A percentile compares a stretch with the other conserved stretches of the same genome.
phyloP scores from a whole-genome alignment of 2,329 filamentous ascomycete species.

The Elsinoe perseae region DNA sequence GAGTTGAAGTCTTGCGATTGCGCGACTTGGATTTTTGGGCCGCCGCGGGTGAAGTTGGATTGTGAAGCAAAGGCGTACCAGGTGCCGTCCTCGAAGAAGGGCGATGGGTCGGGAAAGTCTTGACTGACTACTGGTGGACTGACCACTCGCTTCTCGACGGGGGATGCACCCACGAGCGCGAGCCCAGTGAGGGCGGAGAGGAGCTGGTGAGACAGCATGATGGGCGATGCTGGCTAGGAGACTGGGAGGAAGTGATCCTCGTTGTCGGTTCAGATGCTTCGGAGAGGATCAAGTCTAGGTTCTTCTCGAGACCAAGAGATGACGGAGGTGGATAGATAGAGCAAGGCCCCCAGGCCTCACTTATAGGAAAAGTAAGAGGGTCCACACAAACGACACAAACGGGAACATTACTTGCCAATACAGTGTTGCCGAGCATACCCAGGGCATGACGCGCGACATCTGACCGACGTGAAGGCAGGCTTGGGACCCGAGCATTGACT shows the following conservation, averaged over 20 bases:
- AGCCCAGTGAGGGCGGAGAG: slow-evolving; percentile 5
- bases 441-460: slow-evolving; percentile 12
- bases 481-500: slow-evolving; percentile 11
- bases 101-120: slow-evolving; percentile 28
- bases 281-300: neutral
- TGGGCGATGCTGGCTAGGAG: slow-evolving; percentile 3
- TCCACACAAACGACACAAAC: neutral
- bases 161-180: neutral
- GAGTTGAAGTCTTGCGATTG: slow-evolving; percentile 28
- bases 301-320: neutral
- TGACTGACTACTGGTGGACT: slow-evolving; percentile 7
- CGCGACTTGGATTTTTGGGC: slow-evolving; percentile 30
- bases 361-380: slow-evolving; percentile 7
- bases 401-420: neutral
- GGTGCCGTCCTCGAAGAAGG: slow-evolving; percentile 27
- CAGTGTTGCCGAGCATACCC: slow-evolving; percentile 5
- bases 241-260: neutral
- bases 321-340: neutral
- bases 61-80: slow-evolving; percentile 33
- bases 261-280: neutral
- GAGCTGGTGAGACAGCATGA: neutral
- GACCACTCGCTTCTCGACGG: slow-evolving; percentile 1
- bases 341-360: slow-evolving; percentile 8
- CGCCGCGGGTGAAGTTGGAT: slow-evolving; percentile 21
- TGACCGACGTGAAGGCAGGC: slow-evolving; percentile 1